These are phyloP conservation scores for Tolypocladium tropicale DNA, from an alignment of 2,329 filamentous ascomycete genomes.

Conservation along the genomic window DNA sequence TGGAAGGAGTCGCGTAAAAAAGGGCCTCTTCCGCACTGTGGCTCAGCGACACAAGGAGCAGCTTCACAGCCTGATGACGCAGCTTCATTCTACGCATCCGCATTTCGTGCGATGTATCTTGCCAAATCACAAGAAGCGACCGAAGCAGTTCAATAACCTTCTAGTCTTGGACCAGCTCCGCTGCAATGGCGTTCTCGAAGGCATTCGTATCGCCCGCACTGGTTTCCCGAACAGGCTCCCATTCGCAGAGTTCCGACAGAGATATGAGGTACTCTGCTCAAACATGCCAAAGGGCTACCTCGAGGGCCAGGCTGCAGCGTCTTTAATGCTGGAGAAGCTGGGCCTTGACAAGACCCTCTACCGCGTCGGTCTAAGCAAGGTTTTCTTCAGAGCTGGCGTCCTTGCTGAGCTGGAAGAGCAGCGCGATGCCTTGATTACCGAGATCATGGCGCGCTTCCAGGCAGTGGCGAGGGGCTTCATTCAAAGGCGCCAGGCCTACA, in stretches of 20 bases:
- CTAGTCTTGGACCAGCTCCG: conserved; percentile 96
- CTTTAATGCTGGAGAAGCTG: conserved; percentile 81
- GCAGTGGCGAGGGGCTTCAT: conserved; percentile 84
- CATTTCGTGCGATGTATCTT: conserved; percentile 98
- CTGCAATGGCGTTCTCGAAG: conserved; percentile 98
- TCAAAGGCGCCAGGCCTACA: conserved; percentile 79
- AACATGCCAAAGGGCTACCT: conserved; percentile 84
- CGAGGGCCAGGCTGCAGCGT: conserved; percentile 78
- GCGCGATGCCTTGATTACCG: conserved; percentile 80
- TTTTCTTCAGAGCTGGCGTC: conserved; percentile 95
- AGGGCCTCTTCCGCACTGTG: conserved; percentile 91
- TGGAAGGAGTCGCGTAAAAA: conserved; percentile 77
- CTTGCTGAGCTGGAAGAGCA: conserved; percentile 95
- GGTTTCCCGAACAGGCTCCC: conserved; percentile 90
- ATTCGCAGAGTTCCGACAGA: conserved; percentile 88
- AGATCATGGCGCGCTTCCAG: conserved; percentile 91
- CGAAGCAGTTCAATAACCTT: conserved; percentile 83
- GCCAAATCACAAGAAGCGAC: conserved; percentile 94
- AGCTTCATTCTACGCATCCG: conserved; percentile 91
- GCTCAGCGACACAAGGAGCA: conserved; percentile 97
- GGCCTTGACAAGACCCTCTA: conserved; percentile 78
- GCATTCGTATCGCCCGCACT: conserved; percentile 91
- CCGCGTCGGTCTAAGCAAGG: conserved; percentile 89
- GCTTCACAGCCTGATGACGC: conserved; percentile 88
- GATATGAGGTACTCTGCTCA: conserved; percentile 88